A percentile compares a stretch with the other conserved stretches of the same genome.
These are phyloP conservation scores for Ascocoryne sarcoides DNA, from an alignment of 2,329 filamentous ascomycete genomes.

Conservation along the genomic window DNA sequence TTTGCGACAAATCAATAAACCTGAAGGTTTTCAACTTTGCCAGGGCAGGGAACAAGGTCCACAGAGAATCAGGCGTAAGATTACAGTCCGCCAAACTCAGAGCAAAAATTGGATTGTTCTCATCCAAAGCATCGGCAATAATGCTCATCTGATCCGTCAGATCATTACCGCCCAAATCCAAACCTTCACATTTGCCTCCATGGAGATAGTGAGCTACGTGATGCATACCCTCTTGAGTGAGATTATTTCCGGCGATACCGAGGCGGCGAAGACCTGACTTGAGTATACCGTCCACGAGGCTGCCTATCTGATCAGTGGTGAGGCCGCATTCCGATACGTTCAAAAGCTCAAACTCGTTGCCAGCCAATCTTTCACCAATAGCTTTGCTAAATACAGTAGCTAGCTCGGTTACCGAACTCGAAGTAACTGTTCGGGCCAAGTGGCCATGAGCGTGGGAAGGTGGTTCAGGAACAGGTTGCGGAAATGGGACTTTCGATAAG, in stretches of 20 bases:
- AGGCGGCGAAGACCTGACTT: slow-evolving; percentile 70
- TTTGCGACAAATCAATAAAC: slow-evolving; percentile 89
- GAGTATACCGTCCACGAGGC: slow-evolving; percentile 73
- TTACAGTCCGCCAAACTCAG: slow-evolving; percentile 82
- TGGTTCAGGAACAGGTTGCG: slow-evolving; percentile 32
- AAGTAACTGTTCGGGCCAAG: slow-evolving; percentile 9
- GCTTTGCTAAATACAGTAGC: slow-evolving; percentile 64
- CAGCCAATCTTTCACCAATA: slow-evolving; percentile 67
- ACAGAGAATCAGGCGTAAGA: slow-evolving; percentile 62
- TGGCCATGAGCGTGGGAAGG: slow-evolving; percentile 11
- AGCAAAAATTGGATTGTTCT: slow-evolving; percentile 59
- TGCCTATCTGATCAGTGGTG: slow-evolving; percentile 59
- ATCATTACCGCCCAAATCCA: slow-evolving; percentile 85
- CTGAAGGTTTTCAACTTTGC: slow-evolving; percentile 63
- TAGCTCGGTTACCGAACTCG: slow-evolving; percentile 28
- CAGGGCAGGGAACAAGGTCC: slow-evolving; percentile 66
- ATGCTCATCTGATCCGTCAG: slow-evolving; percentile 45
- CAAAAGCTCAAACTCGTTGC: slow-evolving; percentile 69
- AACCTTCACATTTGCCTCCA: slow-evolving; percentile 70
- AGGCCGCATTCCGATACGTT: slow-evolving; percentile 74
- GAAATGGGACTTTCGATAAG: slow-evolving; percentile 76
- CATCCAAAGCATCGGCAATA: slow-evolving; percentile 43
- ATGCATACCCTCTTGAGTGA: slow-evolving; percentile 64
- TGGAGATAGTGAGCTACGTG: slow-evolving; percentile 71
- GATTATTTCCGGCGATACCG: slow-evolving; percentile 72